These are phyloP conservation scores for Loxodes magnus DNA, from an alignment of 73 alveolate genomes.

Conservation along the genomic window DNA sequence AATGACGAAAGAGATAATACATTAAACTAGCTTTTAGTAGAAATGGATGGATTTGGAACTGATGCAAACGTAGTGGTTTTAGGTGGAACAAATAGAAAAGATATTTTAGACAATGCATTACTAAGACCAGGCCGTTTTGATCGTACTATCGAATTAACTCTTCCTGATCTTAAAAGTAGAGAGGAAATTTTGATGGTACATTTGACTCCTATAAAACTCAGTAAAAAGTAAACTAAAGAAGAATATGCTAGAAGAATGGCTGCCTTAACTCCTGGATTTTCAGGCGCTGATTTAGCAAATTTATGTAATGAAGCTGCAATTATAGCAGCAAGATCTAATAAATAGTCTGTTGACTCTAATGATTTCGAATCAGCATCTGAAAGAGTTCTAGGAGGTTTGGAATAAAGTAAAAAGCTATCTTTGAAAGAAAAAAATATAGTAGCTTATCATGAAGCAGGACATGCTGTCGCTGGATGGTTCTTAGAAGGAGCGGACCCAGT, in stretches of 20 bases:
- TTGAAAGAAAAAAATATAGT: conserved; percentile 61
- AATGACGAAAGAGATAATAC: conserved; percentile 96
- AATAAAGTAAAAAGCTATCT: conserved; percentile 43
- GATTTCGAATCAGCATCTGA: conserved; percentile 74
- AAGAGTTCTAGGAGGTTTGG: conserved; percentile 71
- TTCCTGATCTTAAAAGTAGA: conserved; percentile 91
- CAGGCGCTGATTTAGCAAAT: conserved; percentile 97
- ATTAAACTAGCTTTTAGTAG: conserved; percentile 88
- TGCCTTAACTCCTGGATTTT: conserved; percentile 86
- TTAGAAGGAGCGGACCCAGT: conserved; percentile 69
- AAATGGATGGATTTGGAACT: conserved; percentile 99
- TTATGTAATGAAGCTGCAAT: conserved; percentile 97
- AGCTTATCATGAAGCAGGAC: conserved; percentile 92
- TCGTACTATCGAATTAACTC: conserved; percentile 84
- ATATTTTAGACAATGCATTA: conserved; percentile 79
- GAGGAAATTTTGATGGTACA: conserved; percentile 92
- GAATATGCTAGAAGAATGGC: conserved; percentile 87
- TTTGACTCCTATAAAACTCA: conserved; percentile 70
- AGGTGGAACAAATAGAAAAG: conserved; percentile 80
- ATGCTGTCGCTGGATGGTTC: conserved; percentile 85
- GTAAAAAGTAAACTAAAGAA: conserved; percentile 55
- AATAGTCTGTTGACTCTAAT: conserved; percentile 24
- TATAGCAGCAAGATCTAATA: conserved; percentile 86
- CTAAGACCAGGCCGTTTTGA: conserved; percentile 99
- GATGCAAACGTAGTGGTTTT: conserved; percentile 69